A percentile compares a stretch with the other conserved stretches of the same genome.
Conservation (phyloP, 768 basidiomycete genomes). For the Leccinum subgranulosum region DNA sequence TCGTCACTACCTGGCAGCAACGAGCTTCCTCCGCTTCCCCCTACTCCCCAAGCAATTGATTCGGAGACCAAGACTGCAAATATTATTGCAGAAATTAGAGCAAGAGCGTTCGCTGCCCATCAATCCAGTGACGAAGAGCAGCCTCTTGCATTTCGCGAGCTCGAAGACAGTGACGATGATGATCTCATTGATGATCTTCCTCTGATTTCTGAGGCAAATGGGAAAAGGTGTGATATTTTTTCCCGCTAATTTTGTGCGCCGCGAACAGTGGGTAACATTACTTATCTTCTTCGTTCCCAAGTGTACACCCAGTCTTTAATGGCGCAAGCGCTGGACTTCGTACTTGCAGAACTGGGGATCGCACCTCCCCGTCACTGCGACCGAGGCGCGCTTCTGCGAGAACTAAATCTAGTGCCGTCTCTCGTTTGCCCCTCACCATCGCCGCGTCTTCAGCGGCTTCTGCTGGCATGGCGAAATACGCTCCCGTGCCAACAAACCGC, state of each 20-base stretch:
- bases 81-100: conserved; percentile 64
- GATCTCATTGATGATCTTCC: conserved; percentile 30
- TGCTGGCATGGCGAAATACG: background rate
- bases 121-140: conserved; percentile 44
- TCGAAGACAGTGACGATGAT: conserved; percentile 54
- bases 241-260: background rate
- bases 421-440: conserved; percentile 11
- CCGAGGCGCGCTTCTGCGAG: conserved; percentile 19
- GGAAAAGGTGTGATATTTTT: conserved; percentile 10
- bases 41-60: conserved; percentile 33
- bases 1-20: conserved; percentile 25
- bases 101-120: conserved; percentile 48
- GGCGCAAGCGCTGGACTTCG: background rate
- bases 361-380: conserved; percentile 4
- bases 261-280: background rate
- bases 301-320: conserved; percentile 11
- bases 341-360: background rate
- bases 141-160: conserved; percentile 36
- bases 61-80: conserved; percentile 46
- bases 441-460: conserved; percentile 4
- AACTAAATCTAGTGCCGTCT: conserved; percentile 10
- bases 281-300: conserved; percentile 25
- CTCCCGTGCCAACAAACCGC: background rate
- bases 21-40: conserved; percentile 21
- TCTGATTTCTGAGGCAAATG: conserved; percentile 3